Evolutionary conservation across 2,329 filamentous ascomycete genomes (phyloP).

Genomic region (Apiospora rasikravindrae): DNA sequence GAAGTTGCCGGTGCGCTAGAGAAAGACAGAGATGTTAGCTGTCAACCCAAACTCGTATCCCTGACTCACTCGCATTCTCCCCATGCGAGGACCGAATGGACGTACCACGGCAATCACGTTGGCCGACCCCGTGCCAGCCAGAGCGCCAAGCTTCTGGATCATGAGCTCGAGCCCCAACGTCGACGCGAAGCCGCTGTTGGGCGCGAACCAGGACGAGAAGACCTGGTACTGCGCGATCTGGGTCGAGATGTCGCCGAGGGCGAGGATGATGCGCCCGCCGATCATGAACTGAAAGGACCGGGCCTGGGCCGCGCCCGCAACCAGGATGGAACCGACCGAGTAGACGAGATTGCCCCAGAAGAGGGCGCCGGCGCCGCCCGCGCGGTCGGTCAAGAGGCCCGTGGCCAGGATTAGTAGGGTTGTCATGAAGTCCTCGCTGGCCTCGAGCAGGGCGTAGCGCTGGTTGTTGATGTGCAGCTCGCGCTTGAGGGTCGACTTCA

Average conservation of each 20-base stretch:
- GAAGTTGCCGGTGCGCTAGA: constrained; percentile 60
- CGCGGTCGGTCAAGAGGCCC: constrained; percentile 61
- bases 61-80: neutral
- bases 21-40: constrained; percentile 22
- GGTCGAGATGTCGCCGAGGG: constrained; percentile 67
- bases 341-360: constrained; percentile 67
- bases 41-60: neutral
- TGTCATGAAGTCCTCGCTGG: constrained; percentile 67
- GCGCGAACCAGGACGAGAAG: constrained; percentile 69
- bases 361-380: constrained; percentile 63
- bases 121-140: constrained; percentile 64
- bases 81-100: neutral
- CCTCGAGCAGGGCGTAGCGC: constrained; percentile 62
- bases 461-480: constrained; percentile 64
- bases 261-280: constrained; percentile 57
- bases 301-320: constrained; percentile 61
- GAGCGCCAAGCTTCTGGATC: constrained; percentile 65
- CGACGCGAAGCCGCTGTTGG: constrained; percentile 65
- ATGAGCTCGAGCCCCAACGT: constrained; percentile 65
- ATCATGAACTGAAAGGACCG: constrained; percentile 67
- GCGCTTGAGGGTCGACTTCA: constrained; percentile 67
- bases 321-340: constrained; percentile 61
- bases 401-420: constrained; percentile 59
- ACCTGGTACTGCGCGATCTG: constrained; percentile 70
- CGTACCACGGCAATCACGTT: constrained; percentile 59